Percentiles rank a stretch among this genome's conserved stretches.
Evolutionary conservation across 805 yeast species (phyloP).

Genomic region (Torulaspora indica): DNA sequence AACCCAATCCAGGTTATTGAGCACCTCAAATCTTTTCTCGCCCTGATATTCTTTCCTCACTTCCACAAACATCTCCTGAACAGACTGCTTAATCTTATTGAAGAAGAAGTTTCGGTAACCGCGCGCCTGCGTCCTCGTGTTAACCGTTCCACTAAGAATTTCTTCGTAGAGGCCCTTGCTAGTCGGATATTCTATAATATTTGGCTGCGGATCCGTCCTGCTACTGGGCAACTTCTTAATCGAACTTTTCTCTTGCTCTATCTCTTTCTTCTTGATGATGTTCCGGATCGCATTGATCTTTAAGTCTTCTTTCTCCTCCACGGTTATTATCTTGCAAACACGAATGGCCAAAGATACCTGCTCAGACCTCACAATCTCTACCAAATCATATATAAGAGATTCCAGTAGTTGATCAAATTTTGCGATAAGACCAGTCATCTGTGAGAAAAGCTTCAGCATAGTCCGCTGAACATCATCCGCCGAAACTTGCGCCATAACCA

Average conservation of each 20-base stretch:
- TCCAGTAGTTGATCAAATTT: constrained; percentile 62
- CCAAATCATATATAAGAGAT: constrained; percentile 60
- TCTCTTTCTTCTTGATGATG: constrained; percentile 32
- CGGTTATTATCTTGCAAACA: constrained; percentile 69
- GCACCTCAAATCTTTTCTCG: constrained; percentile 49
- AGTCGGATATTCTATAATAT: constrained; percentile 28
- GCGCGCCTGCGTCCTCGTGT: constrained; percentile 46
- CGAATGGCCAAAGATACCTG: constrained; percentile 66
- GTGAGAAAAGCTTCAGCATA: constrained; percentile 42
- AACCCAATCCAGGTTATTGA: constrained; percentile 75
- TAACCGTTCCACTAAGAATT: constrained; percentile 40
- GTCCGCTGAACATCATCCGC: constrained; percentile 66
- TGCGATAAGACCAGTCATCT: constrained; percentile 38
- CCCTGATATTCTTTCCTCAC: constrained; percentile 48
- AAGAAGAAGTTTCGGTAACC: constrained; percentile 60
- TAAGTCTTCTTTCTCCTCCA: constrained; percentile 74
- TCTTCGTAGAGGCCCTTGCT: constrained; percentile 36
- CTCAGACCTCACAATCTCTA: constrained; percentile 68
- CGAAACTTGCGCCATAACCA: constrained; percentile 46
- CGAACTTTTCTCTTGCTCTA: constrained; percentile 28
- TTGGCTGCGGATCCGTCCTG: constrained; percentile 14
- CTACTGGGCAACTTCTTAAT: constrained; percentile 29
- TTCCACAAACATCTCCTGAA: constrained; percentile 62
- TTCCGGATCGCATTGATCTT: constrained; percentile 41
- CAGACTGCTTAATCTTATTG: constrained; percentile 52